phyloP scores from a whole-genome alignment of 2,329 filamentous ascomycete genomes.

The Thermomyces lanuginosus region DNA sequence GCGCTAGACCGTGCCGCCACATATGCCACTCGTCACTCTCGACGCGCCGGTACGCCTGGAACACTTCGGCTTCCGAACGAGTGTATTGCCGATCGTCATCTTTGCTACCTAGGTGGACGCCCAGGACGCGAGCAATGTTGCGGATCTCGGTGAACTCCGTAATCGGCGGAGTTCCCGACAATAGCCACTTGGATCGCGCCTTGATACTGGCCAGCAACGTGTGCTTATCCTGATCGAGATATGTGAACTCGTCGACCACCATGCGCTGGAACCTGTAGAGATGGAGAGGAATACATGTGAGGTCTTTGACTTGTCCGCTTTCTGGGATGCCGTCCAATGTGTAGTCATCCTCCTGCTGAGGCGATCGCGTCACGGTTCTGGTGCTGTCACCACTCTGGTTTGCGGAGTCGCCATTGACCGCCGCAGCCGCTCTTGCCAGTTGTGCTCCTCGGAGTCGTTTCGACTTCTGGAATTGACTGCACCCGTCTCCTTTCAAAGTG shows the following conservation, averaged over 20 bases:
- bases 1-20: constrained; percentile 35
- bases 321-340: constrained; percentile 1
- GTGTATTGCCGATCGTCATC: constrained; percentile 31
- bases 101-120: constrained; percentile 38
- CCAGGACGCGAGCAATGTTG: constrained; percentile 40
- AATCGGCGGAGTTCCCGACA: constrained; percentile 47
- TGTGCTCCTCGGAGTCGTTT: no score
- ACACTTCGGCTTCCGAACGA: constrained; percentile 35
- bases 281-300: constrained; percentile 34
- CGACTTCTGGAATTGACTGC: no score
- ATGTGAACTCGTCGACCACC: constrained; percentile 50
- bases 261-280: constrained; percentile 45
- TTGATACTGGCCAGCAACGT: constrained; percentile 30
- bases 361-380: no score
- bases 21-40: constrained; percentile 38
- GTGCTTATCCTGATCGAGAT: constrained; percentile 31
- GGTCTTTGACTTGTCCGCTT: constrained; percentile 1
- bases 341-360: no score
- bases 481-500: no score
- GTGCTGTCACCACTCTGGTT: no score
- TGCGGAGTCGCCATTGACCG: no score
- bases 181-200: constrained; percentile 41
- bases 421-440: no score
- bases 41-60: constrained; percentile 35
- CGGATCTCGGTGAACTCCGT: constrained; percentile 44